Base-by-base conservation (phyloP, 306 rosid genomes). In the Trifolium subterraneum region DNA sequence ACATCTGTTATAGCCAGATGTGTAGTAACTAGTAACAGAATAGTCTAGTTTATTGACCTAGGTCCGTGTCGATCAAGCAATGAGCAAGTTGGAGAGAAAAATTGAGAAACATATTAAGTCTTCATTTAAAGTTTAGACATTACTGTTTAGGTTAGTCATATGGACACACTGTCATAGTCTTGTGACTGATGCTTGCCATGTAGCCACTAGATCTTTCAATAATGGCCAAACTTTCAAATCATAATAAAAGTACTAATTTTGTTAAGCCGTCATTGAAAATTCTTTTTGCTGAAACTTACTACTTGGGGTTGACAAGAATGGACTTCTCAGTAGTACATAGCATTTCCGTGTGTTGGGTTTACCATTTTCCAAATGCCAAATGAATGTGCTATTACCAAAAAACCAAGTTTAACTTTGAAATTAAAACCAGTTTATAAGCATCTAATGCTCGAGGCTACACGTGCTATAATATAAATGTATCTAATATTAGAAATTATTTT, bases 361-460 rank as follows among this genome's bases (percentile, higher is more conserved):
- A 11, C 47, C 27, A 59, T 60, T 71, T 48, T 74, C 19, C 75
- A 11, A 23, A 12, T 61, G 64, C 22, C 54, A 52, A 41, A 54
- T 52, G 52, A 67, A 22, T 25, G 41, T 20, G 33, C 60, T 68
- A 45, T 69, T 10, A 19, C 38, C 15, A 38, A 50, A 54, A 67
- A 23, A 55, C 20, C 38, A 70, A 56, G 25, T 56, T 16, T 70
- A 20, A 58, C 44, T 42, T 44, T 27, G 64, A 56, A 23, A 33
- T 55, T 65, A 45, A 72, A 79, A 64, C 69, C 20, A 35, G 74
- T 66, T 27, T 59, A 42, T 47, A 45, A n/a, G 48, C 60, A 35
- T 78, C 64, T 64, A 42, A 80, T 73, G 74, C 80, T 79, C 62
- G 74, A 77, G 74, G 59, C 42, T 42, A 56, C 51, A 33, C 63